A percentile compares a stretch with the other conserved stretches of the same genome.
Evolutionary conservation across 352 stramenopile genomes (phyloP).

Genomic region (Aphanomyces astaci): DNA sequence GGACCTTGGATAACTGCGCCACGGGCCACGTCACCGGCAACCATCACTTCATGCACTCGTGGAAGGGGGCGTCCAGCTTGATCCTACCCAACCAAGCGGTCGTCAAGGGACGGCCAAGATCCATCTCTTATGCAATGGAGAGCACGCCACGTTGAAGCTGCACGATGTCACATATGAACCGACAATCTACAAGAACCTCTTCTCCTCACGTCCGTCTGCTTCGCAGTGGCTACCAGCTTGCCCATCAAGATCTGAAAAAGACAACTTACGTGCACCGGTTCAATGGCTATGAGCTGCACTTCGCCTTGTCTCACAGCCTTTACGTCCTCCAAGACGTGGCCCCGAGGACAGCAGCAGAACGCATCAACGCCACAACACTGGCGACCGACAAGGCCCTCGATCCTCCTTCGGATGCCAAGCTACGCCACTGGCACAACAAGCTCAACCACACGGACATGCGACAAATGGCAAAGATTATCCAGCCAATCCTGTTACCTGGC

Average conservation of each 20-base stretch:
- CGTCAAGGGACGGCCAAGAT: too few relatives aligned
- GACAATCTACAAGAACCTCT: background rate
- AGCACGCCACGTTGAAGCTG: background rate
- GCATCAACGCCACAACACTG: too few relatives aligned
- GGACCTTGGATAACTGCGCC: background rate
- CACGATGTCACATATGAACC: background rate
- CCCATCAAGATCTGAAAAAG: background rate
- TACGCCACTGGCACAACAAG: background rate
- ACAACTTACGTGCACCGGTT: background rate
- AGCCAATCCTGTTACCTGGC: background rate
- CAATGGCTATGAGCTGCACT: background rate
- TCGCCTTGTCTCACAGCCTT: background rate
- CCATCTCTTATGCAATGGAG: background rate
- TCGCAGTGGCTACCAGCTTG: background rate
- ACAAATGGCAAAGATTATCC: too few relatives aligned
- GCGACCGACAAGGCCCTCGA: too few relatives aligned
- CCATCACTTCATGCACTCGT: too few relatives aligned
- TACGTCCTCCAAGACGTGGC: background rate
- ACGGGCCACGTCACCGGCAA: too few relatives aligned
- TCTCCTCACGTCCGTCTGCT: background rate
- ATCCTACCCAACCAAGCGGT: too few relatives aligned
- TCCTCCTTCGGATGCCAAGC: too few relatives aligned
- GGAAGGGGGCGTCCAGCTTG: too few relatives aligned
- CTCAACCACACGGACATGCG: background rate
- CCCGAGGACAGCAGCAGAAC: background rate